Base-by-base conservation (phyloP, 2,329 filamentous ascomycete species). In the Cephalotrichum gorgonifer region DNA sequence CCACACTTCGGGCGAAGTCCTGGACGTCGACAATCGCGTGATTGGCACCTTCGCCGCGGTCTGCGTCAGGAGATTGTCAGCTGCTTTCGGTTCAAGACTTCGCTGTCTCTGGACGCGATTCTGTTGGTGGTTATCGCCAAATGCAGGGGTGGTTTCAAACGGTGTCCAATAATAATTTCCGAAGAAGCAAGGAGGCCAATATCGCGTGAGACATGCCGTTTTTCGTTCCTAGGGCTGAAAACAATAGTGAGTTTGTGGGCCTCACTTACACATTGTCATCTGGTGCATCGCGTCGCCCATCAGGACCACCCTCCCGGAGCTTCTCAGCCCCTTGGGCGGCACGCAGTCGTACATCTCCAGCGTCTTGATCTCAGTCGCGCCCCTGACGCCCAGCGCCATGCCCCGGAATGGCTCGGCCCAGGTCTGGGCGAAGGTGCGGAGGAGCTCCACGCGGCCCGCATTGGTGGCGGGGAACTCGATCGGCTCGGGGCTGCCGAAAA, bases 191-290 rank as follows among this genome's bases (percentile, higher is more conserved):
- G n/a, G n/a, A n/a, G n/a, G n/a, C n/a, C n/a, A n/a, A n/a, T n/a
- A n/a, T n/a, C n/a, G n/a, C n/a, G n/a, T n/a, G n/a, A n/a, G n/a
- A n/a, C n/a, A n/a, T n/a, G n/a, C n/a, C n/a, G n/a, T n/a, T n/a
- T n/a, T n/a, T n/a, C n/a, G n/a, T n/a, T n/a, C n/a, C n/a, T n/a
- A n/a, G n/a, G n/a, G n/a, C n/a, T n/a, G n/a, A n/a, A n/a, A n/a
- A n/a, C n/a, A n/a, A n/a, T n/a, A n/a, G n/a, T n/a, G n/a, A n/a
- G n/a, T n/a, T n/a, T n/a, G n/a, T n/a, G n/a, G 35, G n/a, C 7
- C 8, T 15, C n/a, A 60, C 74, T 60, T 67, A 79, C 74, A 79
- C 76, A 79, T 79, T 0, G 73, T 71, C 76, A 80, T 80, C 0
- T 73, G 67, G 57, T 81, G 76, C 3, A 77, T 64, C 0, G 76